These are phyloP conservation scores for Suillus discolor DNA, from an alignment of 768 basidiomycete genomes.

Conservation along the genomic window DNA sequence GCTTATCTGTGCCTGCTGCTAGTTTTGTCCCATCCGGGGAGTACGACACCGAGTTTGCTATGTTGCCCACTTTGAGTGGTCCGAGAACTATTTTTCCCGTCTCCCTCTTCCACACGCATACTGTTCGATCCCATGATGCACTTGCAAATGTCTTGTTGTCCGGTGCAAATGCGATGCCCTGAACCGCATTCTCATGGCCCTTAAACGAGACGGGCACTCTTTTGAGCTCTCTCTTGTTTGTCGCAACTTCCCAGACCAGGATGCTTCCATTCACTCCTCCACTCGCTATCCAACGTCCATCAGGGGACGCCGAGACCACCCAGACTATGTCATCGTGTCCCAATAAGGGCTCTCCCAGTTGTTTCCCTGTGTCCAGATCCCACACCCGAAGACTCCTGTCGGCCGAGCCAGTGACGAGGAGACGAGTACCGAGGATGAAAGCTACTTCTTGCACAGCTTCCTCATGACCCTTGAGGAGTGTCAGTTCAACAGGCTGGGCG, in stretches of 20 bases:
- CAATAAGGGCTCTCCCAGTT: background rate
- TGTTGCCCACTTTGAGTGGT: background rate
- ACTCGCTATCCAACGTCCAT: constrained; percentile 18
- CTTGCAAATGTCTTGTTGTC: constrained; percentile 1
- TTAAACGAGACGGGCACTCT: background rate
- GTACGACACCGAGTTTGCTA: background rate
- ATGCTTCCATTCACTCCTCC: constrained; percentile 12
- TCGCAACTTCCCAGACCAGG: background rate
- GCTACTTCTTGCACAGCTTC: background rate
- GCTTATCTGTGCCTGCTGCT: constrained; percentile 6
- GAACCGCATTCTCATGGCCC: background rate
- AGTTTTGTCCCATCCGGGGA: background rate
- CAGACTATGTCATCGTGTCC: constrained; percentile 24
- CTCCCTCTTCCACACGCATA: constrained; percentile 2
- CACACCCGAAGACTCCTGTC: constrained; percentile 9
- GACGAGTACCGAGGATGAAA: background rate
- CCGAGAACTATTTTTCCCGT: background rate
- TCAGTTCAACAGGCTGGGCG: background rate
- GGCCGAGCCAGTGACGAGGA: background rate
- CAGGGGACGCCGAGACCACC: constrained; percentile 34
- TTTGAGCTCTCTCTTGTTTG: background rate
- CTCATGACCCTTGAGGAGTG: background rate
- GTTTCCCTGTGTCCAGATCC: constrained; percentile 28
- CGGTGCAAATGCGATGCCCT: background rate
- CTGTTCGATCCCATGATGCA: background rate